Percentiles rank a stretch among this genome's conserved stretches.
Evolutionary conservation across 768 basidiomycete species (phyloP).

Genomic region (Cyathus striatus): DNA sequence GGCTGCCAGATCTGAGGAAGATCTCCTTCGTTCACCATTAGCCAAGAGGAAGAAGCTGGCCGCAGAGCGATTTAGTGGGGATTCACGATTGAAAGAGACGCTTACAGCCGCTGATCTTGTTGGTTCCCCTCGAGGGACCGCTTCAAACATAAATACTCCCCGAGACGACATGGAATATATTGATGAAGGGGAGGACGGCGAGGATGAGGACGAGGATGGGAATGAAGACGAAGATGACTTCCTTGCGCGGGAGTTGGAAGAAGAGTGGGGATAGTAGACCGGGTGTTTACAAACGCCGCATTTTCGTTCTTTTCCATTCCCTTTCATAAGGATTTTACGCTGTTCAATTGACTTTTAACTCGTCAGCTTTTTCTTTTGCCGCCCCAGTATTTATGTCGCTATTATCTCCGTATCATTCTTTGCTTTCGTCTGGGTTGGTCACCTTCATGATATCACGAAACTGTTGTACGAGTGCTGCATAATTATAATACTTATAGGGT

Average conservation of each 20-base stretch:
- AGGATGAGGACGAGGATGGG: slow-evolving; percentile 43
- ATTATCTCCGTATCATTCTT: too few species aligned
- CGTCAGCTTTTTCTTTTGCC: too few species aligned
- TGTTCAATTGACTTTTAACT: too few species aligned
- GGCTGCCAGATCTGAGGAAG: slow-evolving; percentile 22
- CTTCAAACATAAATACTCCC: slow-evolving; percentile 9
- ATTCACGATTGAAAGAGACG: slow-evolving; percentile 66
- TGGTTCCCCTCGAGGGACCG: slow-evolving; percentile 13
- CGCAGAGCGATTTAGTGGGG: slow-evolving; percentile 50
- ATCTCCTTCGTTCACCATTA: slow-evolving; percentile 58
- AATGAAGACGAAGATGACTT: slow-evolving; percentile 72
- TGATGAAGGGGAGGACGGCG: slow-evolving; percentile 33
- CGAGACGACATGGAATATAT: slow-evolving; percentile 31
- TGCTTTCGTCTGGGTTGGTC: too few species aligned
- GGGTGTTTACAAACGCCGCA: not conserved
- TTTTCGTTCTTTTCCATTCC: slow-evolving; percentile 7
- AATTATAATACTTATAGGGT: too few species aligned
- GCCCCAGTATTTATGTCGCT: too few species aligned
- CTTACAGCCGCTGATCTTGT: slow-evolving; percentile 50
- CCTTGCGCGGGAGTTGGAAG: slow-evolving; percentile 73
- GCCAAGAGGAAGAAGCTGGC: slow-evolving; percentile 79
- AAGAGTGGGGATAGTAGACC: slow-evolving; percentile 62
- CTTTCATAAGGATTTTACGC: too few species aligned
- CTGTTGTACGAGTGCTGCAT: too few species aligned
- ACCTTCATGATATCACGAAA: too few species aligned